Evolutionary conservation across 768 basidiomycete genomes (phyloP).

Genomic region (Pleurotus cornucopiae): DNA sequence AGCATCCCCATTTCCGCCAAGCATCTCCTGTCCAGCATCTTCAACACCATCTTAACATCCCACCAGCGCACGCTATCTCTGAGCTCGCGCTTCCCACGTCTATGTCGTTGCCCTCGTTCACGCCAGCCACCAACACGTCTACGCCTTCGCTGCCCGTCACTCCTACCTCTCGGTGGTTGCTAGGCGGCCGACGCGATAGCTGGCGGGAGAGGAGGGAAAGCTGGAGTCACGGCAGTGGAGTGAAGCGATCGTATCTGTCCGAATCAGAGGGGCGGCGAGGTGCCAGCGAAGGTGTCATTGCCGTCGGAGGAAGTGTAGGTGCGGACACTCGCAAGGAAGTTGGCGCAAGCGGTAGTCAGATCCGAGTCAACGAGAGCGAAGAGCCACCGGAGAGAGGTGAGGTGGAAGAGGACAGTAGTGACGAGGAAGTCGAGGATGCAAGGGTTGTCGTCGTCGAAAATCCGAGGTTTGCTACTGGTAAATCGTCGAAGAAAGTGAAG

Average conservation of each 20-base stretch:
- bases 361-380: no score
- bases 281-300: no score
- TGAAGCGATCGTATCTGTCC: no score
- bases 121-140: background rate
- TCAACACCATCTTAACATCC: conserved; percentile 27
- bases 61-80: conserved; percentile 49
- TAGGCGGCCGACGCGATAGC: conserved; percentile 4
- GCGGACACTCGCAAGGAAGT: no score
- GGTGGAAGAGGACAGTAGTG: conserved; percentile 28
- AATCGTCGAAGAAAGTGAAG: no score
- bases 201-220: no score
- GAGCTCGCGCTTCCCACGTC: conserved; percentile 25
- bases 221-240: no score
- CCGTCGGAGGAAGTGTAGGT: no score
- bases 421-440: conserved; percentile 25
- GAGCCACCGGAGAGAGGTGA: conserved; percentile 9
- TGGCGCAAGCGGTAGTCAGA: no score
- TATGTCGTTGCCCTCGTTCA: background rate
- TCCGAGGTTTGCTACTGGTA: conserved; percentile 34
- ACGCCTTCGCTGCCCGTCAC: conserved; percentile 9
- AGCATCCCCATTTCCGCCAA: conserved; percentile 14
- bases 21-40: background rate
- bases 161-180: conserved; percentile 17
- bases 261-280: conserved; percentile 19
- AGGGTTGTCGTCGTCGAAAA: conserved; percentile 53